Conservation (phyloP, 176 grass and related monocot species). For the Lolium rigidum region DNA sequence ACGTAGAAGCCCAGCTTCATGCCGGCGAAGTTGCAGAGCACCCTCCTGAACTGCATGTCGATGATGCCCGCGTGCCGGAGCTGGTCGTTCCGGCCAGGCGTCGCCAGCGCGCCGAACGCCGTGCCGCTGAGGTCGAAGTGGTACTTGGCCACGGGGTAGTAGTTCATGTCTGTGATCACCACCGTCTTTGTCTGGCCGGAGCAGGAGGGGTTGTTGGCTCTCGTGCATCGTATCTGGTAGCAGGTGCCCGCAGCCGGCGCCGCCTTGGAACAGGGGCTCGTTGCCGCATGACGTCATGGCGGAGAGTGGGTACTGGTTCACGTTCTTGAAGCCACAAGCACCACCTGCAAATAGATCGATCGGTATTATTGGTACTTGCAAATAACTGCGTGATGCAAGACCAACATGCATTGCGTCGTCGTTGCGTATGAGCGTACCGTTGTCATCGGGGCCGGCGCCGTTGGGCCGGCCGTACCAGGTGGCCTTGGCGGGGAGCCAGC, state of each 20-base stretch:
- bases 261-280: too few species aligned
- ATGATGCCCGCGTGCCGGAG: conserved; percentile 63
- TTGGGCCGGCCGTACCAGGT: conserved; percentile 71
- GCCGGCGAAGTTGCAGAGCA: conserved; percentile 45
- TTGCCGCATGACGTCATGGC: too few species aligned
- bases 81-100: conserved; percentile 41
- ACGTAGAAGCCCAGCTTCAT: too few species aligned
- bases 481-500: conserved; percentile 51
- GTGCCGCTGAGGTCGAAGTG: conserved; percentile 75
- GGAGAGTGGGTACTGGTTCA: conserved; percentile 34
- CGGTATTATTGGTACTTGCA: background rate
- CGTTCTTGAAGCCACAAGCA: conserved; percentile 60
- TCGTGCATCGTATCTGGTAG: conserved; percentile 14
- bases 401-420: background rate
- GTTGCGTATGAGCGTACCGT: conserved; percentile 35
- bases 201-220: conserved; percentile 30
- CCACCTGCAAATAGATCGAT: conserved; percentile 49
- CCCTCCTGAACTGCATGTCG: conserved; percentile 56
- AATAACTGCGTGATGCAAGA: background rate
- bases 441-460: conserved; percentile 58
- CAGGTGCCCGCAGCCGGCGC: too few species aligned
- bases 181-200: conserved; percentile 59
- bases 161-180: conserved; percentile 66
- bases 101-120: conserved; percentile 57
- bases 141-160: conserved; percentile 47